phyloP scores from a whole-genome alignment of 345 rosid genomes.

The Eucalyptus camaldulensis region DNA sequence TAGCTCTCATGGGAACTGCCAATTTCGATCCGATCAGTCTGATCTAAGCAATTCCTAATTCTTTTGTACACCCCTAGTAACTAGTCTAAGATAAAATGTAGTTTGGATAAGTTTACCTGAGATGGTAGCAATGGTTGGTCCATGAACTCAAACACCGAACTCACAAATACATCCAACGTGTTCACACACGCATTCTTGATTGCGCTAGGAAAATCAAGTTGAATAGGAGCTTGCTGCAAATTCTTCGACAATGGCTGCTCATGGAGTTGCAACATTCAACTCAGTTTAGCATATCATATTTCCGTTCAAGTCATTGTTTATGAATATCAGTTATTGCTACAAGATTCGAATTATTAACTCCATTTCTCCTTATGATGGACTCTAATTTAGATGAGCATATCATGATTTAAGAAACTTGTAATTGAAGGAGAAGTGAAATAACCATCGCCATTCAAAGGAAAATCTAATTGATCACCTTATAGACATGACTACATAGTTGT shows the following conservation, averaged over 20 bases:
- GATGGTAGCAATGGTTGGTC: neutral
- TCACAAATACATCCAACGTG: neutral
- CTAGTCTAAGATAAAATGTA: neutral
- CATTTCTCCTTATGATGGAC: neutral
- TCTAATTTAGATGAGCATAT: neutral
- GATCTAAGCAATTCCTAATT: fast-evolving
- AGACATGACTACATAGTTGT: neutral
- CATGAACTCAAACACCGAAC: neutral
- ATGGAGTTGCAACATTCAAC: neutral
- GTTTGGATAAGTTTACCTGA: neutral
- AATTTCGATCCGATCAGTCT: fast-evolving
- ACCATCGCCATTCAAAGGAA: neutral
- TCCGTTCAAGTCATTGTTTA: neutral
- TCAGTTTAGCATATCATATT: neutral
- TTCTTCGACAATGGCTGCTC: neutral
- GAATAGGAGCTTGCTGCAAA: neutral
- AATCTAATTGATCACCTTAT: neutral
- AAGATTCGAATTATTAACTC: neutral
- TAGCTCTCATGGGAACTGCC: fast-evolving
- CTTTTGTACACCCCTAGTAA: fast-evolving
- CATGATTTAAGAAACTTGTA: neutral
- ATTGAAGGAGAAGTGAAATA: neutral
- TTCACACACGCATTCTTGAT: neutral
- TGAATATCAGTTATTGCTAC: neutral
- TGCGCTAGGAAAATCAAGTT: neutral